Percentiles rank a stretch among this genome's conserved stretches.
phyloP scores from a whole-genome alignment of 768 basidiomycete genomes.

The Podaxis carcinomalis region DNA sequence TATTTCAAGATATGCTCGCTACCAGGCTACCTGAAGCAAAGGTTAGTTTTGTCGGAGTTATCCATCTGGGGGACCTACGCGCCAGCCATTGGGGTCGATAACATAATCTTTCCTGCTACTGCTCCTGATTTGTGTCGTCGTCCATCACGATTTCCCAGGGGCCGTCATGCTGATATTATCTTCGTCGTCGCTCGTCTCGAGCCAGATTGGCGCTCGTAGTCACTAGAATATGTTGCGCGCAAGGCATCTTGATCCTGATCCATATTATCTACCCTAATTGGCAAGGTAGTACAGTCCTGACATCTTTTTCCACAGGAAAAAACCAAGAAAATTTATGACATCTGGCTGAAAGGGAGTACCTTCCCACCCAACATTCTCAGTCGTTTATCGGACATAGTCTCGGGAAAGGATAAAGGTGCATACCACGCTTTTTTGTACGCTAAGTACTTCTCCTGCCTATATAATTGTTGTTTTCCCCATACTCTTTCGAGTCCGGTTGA shows the following conservation, averaged over 20 bases:
- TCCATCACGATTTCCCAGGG: not conserved
- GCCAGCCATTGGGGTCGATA: not conserved
- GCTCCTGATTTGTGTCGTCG: not conserved
- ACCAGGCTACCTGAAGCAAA: slow-evolving; percentile 67
- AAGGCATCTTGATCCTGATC: not conserved
- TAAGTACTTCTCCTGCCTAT: slow-evolving; percentile 70
- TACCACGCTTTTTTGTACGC: slow-evolving; percentile 72
- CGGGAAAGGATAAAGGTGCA: slow-evolving; percentile 82
- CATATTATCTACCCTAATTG: slow-evolving; percentile 15
- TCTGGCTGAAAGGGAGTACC: slow-evolving; percentile 90
- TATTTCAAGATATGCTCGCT: slow-evolving; percentile 80
- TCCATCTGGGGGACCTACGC: not conserved
- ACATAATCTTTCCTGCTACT: not conserved
- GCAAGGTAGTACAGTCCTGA: slow-evolving; percentile 32
- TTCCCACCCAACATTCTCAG: slow-evolving; percentile 77
- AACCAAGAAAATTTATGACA: slow-evolving; percentile 94
- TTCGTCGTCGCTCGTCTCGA: slow-evolving; percentile 14
- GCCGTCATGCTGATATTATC: not conserved
- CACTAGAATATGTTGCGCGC: slow-evolving; percentile 12
- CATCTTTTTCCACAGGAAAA: slow-evolving; percentile 74
- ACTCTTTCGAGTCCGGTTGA: slow-evolving; percentile 37
- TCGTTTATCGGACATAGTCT: slow-evolving; percentile 67
- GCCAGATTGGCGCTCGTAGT: slow-evolving; percentile 13
- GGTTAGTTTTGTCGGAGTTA: slow-evolving; percentile 55
- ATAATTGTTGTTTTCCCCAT: slow-evolving; percentile 56